These are phyloP conservation scores for Cicer judaicum DNA, from an alignment of 306 rosid species.

Conservation along the genomic window DNA sequence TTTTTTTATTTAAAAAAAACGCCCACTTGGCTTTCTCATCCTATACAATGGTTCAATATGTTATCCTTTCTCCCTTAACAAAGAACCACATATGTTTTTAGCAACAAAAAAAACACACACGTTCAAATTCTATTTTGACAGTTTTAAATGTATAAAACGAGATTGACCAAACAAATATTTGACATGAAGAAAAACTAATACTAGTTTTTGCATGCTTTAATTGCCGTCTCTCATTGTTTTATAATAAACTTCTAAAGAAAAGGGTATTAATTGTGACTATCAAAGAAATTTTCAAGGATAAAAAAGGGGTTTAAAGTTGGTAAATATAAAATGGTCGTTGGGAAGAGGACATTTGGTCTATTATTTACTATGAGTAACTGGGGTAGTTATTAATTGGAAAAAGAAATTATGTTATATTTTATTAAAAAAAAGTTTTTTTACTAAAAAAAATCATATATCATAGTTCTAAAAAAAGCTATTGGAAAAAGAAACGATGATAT, in stretches of 20 bases:
- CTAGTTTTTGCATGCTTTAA: background rate
- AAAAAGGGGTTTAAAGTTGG: slow-evolving; percentile 33
- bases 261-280: slow-evolving; percentile 3
- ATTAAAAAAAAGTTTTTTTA: no score
- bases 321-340: slow-evolving; percentile 38
- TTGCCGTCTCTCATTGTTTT: background rate
- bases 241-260: background rate
- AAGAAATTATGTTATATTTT: slow-evolving; percentile 40
- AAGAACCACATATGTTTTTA: no score
- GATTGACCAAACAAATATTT: no score
- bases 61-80: no score
- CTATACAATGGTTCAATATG: background rate
- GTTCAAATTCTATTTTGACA: no score
- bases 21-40: slow-evolving; percentile 32
- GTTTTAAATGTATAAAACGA: no score
- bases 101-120: no score
- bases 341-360: slow-evolving; percentile 43
- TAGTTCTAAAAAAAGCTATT: no score
- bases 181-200: background rate
- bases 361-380: slow-evolving; percentile 49
- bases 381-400: slow-evolving; percentile 53
- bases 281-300: background rate
- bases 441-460: no score
- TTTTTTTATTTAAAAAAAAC: no score
- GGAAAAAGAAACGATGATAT: no score